Evolutionary conservation across 176 grass and related monocot species (phyloP).

Genomic region (Oryza officinalis): DNA sequence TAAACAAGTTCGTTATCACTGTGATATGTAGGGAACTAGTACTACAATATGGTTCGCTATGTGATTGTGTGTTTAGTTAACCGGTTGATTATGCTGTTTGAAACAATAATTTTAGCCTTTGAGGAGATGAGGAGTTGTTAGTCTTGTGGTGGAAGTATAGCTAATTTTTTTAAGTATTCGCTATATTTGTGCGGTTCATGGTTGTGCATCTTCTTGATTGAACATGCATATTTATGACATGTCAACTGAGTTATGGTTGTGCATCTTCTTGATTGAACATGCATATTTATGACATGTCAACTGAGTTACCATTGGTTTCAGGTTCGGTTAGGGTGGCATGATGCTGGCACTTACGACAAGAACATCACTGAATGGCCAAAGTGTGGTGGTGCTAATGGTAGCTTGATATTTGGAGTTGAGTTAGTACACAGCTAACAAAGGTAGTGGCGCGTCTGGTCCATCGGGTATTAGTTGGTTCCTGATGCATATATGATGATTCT

Average conservation of each 20-base stretch:
- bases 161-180: neutral
- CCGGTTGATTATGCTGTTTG: neutral
- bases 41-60: neutral
- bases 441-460: slow-evolving; percentile 41
- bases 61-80: neutral
- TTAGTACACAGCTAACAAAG: slow-evolving; percentile 62
- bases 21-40: neutral
- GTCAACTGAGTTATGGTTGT: neutral
- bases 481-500: neutral
- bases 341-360: slow-evolving; percentile 83
- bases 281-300: slow-evolving; percentile 8
- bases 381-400: slow-evolving; percentile 84
- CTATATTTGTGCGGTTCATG: neutral
- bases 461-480: neutral
- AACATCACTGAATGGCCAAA: slow-evolving; percentile 79
- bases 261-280: neutral
- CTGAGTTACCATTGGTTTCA: slow-evolving; percentile 37
- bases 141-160: neutral
- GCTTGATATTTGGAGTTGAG: slow-evolving; percentile 83
- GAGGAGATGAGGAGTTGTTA: neutral
- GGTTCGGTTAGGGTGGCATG: slow-evolving; percentile 92
- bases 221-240: slow-evolving; percentile 21
- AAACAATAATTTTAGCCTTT: neutral
- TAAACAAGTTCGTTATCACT: neutral
- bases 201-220: neutral